These are phyloP conservation scores for Gossypium raimondii DNA, from an alignment of 345 rosid species.

Conservation along the genomic window DNA sequence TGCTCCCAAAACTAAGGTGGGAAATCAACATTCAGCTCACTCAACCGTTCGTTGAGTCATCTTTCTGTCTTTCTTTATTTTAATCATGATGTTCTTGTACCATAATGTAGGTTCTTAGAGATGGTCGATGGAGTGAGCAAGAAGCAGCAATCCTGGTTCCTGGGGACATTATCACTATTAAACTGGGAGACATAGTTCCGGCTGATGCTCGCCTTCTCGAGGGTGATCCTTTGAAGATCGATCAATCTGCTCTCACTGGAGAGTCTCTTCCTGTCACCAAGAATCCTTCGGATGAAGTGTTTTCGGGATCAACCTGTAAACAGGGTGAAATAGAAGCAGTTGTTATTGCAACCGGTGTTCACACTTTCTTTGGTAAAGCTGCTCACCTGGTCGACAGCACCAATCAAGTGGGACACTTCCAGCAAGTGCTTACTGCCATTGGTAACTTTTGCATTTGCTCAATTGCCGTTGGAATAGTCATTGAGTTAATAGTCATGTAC, in stretches of 20 bases:
- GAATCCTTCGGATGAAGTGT: conserved; percentile 74
- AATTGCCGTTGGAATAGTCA: conserved; percentile 59
- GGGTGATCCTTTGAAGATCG: conserved; percentile 90
- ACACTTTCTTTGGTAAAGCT: conserved; percentile 94
- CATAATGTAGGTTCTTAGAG: conserved; percentile 62
- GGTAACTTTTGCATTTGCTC: conserved; percentile 96
- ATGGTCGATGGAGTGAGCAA: conserved; percentile 80
- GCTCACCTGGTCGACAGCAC: conserved; percentile 94
- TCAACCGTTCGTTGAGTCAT: not conserved
- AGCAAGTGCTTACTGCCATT: conserved; percentile 73
- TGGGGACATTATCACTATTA: conserved; percentile 80
- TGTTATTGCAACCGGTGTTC: conserved; percentile 91
- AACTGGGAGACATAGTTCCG: conserved; percentile 83
- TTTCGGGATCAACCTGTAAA: conserved; percentile 89
- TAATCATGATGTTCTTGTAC: not conserved
- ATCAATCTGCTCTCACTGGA: conserved; percentile 93
- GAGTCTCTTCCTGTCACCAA: conserved; percentile 87
- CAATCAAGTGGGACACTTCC: conserved; percentile 92
- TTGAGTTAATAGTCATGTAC: conserved; percentile 76
- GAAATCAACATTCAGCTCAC: not conserved
- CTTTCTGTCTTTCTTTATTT: not conserved
- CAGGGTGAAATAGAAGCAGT: conserved; percentile 92
- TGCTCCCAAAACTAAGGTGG: conserved; percentile 88
- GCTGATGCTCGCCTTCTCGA: conserved; percentile 97
- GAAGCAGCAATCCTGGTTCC: conserved; percentile 92